Base-by-base conservation (phyloP, 2,329 filamentous ascomycete genomes). In the Nothopassalora personata region DNA sequence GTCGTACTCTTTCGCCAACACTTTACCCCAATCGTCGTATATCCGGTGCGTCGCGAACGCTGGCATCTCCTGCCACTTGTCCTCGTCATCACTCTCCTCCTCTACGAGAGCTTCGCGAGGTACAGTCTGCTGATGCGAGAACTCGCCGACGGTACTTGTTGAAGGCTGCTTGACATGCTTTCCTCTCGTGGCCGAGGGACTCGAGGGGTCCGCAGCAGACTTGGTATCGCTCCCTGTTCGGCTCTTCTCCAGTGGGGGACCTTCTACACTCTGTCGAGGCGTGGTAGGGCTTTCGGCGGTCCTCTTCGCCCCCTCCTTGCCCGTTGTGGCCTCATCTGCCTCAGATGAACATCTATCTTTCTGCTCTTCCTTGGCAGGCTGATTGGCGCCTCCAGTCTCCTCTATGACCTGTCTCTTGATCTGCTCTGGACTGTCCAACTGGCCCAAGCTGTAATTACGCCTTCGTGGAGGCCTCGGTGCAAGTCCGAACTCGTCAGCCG, bases 31-130 rank as follows among this genome's bases (percentile, higher is more conserved):
- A 69, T 99, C 94, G 71, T 99, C 91, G 74, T 97, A 99, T 66
- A 96, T 89, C 74, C 97, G 93, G 72, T 94, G 95, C 39, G 88
- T 88, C 7, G 92, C 94, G 70, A 92, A 91, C 1, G 94, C 86
- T 1, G 93, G 94, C 94, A 99, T 99, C 2, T 85, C 83, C 76
- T 97, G 91, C 94, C 94, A 99, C 54, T 81, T 85, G 1, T 78
- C 86, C n/a, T 88, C 88, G 5, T 85, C 85, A 10, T 83, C 78
- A 2, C 82, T 75, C 11, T 80, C 77, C 49, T 82, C 77, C 31
- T 82, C 70, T 11, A 49, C 56, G 10, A 59, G 57, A 5, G 56
- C 11, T 51, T 52, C 50, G 15, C 84, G 79, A 15, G 81, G 77
- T 9, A 86, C 82, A 52, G 91, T 76, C 64, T 87, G 85, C 74